A percentile compares a stretch with the other conserved stretches of the same genome.
phyloP scores from a whole-genome alignment of 345 rosid species.

The Noccaea caerulescens region DNA sequence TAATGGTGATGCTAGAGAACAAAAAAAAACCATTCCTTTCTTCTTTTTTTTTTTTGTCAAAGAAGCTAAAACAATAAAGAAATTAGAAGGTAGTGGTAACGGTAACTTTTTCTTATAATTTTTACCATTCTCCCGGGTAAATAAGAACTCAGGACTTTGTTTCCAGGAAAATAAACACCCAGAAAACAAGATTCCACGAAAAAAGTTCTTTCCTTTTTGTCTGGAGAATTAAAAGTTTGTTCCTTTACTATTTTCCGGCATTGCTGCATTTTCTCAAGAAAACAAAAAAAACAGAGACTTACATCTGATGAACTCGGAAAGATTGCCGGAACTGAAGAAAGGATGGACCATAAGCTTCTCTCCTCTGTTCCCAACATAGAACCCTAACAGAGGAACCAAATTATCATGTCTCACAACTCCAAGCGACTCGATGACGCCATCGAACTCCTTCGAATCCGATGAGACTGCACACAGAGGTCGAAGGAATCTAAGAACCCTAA shows the following conservation, averaged over 20 bases:
- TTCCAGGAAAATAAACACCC: no score
- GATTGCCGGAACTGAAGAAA: constrained; percentile 62
- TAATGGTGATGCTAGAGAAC: constrained; percentile 22
- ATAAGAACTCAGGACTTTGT: constrained; percentile 9
- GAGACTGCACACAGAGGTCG: constrained; percentile 68
- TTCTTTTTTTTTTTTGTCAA: not conserved
- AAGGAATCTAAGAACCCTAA: constrained; percentile 77
- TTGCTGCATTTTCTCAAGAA: constrained; percentile 23
- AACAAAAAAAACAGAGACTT: constrained; percentile 31
- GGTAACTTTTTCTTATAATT: not conserved
- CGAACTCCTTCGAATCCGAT: constrained; percentile 52
- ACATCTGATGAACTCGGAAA: constrained; percentile 79
- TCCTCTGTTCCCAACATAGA: constrained; percentile 81
- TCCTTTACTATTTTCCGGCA: not conserved
- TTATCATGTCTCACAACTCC: constrained; percentile 72
- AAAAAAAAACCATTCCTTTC: not conserved
- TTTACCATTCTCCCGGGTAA: constrained; percentile 27
- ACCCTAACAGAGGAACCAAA: constrained; percentile 87
- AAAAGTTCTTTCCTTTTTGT: constrained; percentile 14
- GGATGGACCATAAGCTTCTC: constrained; percentile 94
- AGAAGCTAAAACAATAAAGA: not conserved
- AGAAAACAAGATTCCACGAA: constrained; percentile 8
- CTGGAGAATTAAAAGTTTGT: constrained; percentile 9
- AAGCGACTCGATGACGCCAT: constrained; percentile 54
- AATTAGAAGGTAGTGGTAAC: not conserved